Conservation (phyloP, 306 rosid species). For the Rosa chinensis region DNA sequence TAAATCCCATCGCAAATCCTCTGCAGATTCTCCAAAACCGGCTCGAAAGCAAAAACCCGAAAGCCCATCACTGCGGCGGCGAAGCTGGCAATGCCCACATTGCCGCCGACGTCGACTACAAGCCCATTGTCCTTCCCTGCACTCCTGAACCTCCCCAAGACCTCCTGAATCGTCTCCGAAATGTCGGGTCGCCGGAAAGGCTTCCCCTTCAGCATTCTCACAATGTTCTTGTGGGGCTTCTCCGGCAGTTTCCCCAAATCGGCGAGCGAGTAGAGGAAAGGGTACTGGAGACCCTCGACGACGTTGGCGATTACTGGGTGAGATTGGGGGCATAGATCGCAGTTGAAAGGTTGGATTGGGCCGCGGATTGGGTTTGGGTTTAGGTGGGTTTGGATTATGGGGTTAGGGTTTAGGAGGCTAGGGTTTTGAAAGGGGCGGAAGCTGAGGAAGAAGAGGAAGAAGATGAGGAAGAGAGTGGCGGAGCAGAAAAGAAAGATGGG, state of each 20-base stretch:
- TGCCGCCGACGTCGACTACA: constrained; percentile 93
- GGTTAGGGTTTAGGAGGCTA: constrained; percentile 16
- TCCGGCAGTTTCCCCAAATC: constrained; percentile 86
- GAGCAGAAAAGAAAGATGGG: constrained; percentile 44
- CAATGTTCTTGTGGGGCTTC: constrained; percentile 91
- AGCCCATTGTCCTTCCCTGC: constrained; percentile 52
- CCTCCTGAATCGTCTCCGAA: constrained; percentile 74
- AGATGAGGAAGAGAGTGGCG: constrained; percentile 41
- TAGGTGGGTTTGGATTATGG: constrained; percentile 25
- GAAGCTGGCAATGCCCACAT: constrained; percentile 92
- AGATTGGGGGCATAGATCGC: constrained; percentile 67
- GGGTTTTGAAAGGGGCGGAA: constrained; percentile 31
- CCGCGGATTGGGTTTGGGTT: constrained; percentile 26
- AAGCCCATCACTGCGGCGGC: constrained; percentile 95
- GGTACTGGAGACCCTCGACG: constrained; percentile 75
- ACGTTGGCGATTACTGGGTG: constrained; percentile 77
- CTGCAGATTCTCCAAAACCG: constrained; percentile 92
- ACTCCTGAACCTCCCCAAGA: constrained; percentile 54
- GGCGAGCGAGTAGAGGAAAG: constrained; percentile 81
- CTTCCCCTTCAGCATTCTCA: constrained; percentile 74
- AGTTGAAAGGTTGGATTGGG: constrained; percentile 67
- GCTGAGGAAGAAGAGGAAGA: constrained; percentile 48
- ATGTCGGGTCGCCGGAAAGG: constrained; percentile 82
- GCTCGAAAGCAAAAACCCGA: constrained; percentile 78
- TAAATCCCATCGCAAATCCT: constrained; percentile 91